phyloP scores from a whole-genome alignment of 2,329 filamentous ascomycete genomes.

The Botryotinia globosa region DNA sequence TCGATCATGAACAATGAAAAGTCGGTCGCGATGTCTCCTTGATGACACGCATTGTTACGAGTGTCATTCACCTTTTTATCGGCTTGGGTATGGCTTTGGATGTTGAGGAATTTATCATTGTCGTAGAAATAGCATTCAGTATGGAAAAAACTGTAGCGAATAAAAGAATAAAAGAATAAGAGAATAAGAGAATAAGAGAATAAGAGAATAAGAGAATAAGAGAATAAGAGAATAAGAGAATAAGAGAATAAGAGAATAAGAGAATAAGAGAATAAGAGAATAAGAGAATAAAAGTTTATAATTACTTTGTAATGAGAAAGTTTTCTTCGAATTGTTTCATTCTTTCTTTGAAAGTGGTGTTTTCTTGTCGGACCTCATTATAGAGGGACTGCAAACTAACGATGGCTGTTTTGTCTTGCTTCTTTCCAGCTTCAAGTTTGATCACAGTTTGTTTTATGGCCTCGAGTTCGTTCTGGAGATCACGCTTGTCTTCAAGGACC shows the following conservation, averaged over 20 bases:
- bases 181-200: not conserved
- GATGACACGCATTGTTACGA: not conserved
- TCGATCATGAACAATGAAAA: not conserved
- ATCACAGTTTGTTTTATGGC: fast-evolving
- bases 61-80: not conserved
- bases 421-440: not conserved
- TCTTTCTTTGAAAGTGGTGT: not conserved
- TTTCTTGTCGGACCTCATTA: not conserved
- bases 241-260: not conserved
- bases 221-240: not conserved
- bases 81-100: not conserved
- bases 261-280: too few relatives aligned
- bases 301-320: not conserved
- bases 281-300: not conserved
- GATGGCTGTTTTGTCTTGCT: not conserved
- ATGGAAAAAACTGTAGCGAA: not conserved
- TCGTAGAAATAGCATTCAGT: not conserved
- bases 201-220: not conserved
- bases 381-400: fast-evolving
- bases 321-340: not conserved
- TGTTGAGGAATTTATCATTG: fast-evolving
- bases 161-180: not conserved
- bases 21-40: not conserved
- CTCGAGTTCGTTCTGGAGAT: not conserved
- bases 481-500: not conserved